Base-by-base conservation (phyloP, 306 rosid species). In the Phaseolus lunatus region DNA sequence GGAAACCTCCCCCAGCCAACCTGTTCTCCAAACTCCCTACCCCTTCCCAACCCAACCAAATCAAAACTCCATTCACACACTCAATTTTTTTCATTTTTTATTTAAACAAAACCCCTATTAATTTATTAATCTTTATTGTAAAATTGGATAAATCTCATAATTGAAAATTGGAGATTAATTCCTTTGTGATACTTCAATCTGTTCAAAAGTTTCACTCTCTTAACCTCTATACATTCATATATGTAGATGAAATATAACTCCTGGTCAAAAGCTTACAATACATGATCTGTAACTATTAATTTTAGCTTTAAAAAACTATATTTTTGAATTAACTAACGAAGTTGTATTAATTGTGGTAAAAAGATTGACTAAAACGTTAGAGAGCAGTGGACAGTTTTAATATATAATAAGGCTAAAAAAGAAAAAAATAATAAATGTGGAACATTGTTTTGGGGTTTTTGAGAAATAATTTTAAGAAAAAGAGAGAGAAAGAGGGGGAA, bases 21-120 rank as follows among this genome's bases (percentile, higher is more conserved):
- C 97, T 88, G 93, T 89, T 88, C 82, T 83, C 97, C 95, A 90
- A 90, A 92, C 73, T 80, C 85, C 77, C 79, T 62, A 47, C 84
- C 86, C 78, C 39, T 3, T 29, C 35, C 5, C 78, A 73, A 58
- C 80, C 81, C 50, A 66, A 44, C 73, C 22, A 44, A 26, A 16
- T 39, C 35, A 54, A 9, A 59, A 47, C 47, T 70, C 81, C 31
- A 67, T 91, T 81, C 92, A 85, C 87, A 82, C 88, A 50, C 41
- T 0, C 39, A 39, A 39, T 43, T 12, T 41, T 41, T 39, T 37
- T 8, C 8, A 5, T 49, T 2, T 16, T 16, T 49, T 49, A 16
- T 49, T 49, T 49, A 16, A 5, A 16, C 22, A 39, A 39, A 39
- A 39, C 41, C 9, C 2, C 35, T 31, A 31, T 31, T 33, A 33